phyloP scores from a whole-genome alignment of 352 stramenopile genomes.

The Pythium utonaiense region DNA sequence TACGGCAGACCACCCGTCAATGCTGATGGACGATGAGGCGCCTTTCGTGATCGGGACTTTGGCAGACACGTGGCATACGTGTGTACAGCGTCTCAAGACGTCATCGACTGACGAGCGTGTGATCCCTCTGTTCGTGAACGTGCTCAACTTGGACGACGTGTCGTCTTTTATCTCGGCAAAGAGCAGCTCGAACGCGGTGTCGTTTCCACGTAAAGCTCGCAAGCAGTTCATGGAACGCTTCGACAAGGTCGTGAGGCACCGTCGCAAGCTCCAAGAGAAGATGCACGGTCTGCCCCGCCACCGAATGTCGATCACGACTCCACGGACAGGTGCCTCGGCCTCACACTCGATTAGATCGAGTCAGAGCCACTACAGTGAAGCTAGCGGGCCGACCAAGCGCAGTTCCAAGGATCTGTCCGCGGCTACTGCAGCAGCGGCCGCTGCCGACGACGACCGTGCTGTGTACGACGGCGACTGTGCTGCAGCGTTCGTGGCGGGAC shows the following conservation, averaged over 20 bases:
- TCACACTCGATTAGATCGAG: conserved; percentile 14
- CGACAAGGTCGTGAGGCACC: conserved; percentile 61
- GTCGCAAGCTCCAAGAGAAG: conserved; percentile 54
- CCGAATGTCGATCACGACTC: conserved; percentile 1
- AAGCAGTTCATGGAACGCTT: conserved; percentile 73
- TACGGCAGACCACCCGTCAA: not conserved
- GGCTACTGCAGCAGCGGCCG: not conserved
- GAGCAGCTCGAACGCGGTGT: conserved; percentile 48
- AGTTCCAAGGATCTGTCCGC: conserved; percentile 5
- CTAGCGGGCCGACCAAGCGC: not conserved
- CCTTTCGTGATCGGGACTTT: conserved; percentile 68
- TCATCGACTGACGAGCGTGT: conserved; percentile 48
- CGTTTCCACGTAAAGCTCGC: conserved; percentile 68
- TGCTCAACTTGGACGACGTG: conserved; percentile 64
- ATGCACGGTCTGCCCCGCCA: not conserved
- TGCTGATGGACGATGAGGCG: conserved; percentile 34
- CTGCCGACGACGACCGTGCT: conserved; percentile 43
- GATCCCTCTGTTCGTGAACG: conserved; percentile 55
- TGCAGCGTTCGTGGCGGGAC: conserved; percentile 41
- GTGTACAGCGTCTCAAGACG: conserved; percentile 41
- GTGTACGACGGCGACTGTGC: conserved; percentile 64
- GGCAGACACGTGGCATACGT: conserved; percentile 66
- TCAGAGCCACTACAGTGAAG: conserved; percentile 1
- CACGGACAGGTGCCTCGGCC: not conserved
- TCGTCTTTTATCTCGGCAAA: conserved; percentile 50